phyloP scores from a whole-genome alignment of 2,329 filamentous ascomycete species.

The Anisogramma anomala region DNA sequence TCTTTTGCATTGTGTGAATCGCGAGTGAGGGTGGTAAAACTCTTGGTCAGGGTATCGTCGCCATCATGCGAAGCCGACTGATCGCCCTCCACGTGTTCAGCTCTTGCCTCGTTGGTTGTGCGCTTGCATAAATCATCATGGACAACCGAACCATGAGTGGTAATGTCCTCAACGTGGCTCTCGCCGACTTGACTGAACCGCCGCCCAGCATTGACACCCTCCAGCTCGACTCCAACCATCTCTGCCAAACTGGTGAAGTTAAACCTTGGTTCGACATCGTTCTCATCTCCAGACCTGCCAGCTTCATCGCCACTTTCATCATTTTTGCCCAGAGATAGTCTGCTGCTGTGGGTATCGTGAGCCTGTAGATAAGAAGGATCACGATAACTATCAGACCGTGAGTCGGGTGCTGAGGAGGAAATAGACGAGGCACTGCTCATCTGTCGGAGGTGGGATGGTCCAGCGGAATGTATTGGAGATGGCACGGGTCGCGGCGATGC shows the following conservation, averaged over 20 bases:
- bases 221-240: constrained; percentile 59
- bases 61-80: constrained; percentile 3
- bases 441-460: constrained; percentile 63
- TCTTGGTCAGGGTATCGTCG: constrained; percentile 15
- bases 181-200: constrained; percentile 20
- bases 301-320: constrained; percentile 26
- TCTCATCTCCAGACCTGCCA: constrained; percentile 28
- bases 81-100: constrained; percentile 27
- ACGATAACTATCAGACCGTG: constrained; percentile 41
- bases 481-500: constrained; percentile 33
- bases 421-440: constrained; percentile 81
- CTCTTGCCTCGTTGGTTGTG: constrained; percentile 22
- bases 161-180: constrained; percentile 9
- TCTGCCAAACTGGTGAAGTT: constrained; percentile 83
- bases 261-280: constrained; percentile 64
- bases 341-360: constrained; percentile 42
- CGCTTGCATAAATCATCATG: constrained; percentile 15
- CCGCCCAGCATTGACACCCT: constrained; percentile 32
- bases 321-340: constrained; percentile 37
- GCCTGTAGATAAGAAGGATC: constrained; percentile 23
- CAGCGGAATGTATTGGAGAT: constrained; percentile 40
- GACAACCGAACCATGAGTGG: neutral
- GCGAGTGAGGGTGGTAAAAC: constrained; percentile 10
- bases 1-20: constrained; percentile 12
- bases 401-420: constrained; percentile 65